Evolutionary conservation across 371 early-diverging fungal species (phyloP).

Genomic region (Mucor indicus): DNA sequence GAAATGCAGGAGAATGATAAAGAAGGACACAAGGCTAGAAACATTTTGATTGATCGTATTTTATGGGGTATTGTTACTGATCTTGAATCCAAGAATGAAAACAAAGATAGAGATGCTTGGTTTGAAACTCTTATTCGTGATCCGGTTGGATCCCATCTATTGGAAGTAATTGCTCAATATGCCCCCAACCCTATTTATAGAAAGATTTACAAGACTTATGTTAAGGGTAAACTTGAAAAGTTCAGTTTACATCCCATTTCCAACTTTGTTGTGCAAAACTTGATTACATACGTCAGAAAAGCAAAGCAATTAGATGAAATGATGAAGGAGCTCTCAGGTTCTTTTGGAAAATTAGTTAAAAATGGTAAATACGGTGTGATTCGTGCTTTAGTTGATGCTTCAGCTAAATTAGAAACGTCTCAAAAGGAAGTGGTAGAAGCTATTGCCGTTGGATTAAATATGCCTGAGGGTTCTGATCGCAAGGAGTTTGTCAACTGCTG

Average conservation of each 20-base stretch:
- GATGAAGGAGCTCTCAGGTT: slow-evolving; percentile 53
- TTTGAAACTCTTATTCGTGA: slow-evolving; percentile 60
- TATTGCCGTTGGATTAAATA: slow-evolving; percentile 54
- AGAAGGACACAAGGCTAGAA: slow-evolving; percentile 43
- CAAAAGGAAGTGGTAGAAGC: slow-evolving; percentile 60
- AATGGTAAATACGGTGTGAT: slow-evolving; percentile 62
- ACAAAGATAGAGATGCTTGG: slow-evolving; percentile 51
- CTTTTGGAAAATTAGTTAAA: slow-evolving; percentile 57
- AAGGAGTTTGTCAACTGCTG: slow-evolving; percentile 59
- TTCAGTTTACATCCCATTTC: slow-evolving; percentile 69
- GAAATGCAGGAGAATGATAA: slow-evolving; percentile 54
- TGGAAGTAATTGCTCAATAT: slow-evolving; percentile 60
- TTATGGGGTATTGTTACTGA: slow-evolving; percentile 62
- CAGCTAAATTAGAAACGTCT: slow-evolving; percentile 52
- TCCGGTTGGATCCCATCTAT: slow-evolving; percentile 65
- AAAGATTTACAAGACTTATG: slow-evolving; percentile 62
- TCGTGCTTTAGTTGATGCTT: slow-evolving; percentile 65
- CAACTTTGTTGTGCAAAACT: slow-evolving; percentile 82
- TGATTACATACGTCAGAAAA: slow-evolving; percentile 61
- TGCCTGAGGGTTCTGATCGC: slow-evolving; percentile 43
- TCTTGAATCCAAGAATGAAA: slow-evolving; percentile 26
- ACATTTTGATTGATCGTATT: slow-evolving; percentile 60
- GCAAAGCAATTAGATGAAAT: slow-evolving; percentile 59
- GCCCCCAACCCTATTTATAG: slow-evolving; percentile 60
- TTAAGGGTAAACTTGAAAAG: slow-evolving; percentile 59